Base-by-base conservation (phyloP, 78 protist genomes). In the Dictyostelium purpureum region DNA sequence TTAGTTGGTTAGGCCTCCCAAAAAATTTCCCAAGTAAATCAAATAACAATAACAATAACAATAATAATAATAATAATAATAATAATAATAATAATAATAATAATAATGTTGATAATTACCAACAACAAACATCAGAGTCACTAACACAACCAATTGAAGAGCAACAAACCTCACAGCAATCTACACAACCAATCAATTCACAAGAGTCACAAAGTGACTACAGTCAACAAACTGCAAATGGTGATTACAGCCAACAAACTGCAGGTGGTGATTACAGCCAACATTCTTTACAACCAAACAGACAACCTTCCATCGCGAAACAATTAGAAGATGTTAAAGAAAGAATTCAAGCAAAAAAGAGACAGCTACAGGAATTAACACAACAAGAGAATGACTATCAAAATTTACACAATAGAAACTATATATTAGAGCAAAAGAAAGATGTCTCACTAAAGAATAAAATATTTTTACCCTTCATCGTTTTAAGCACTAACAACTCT, bases 1-100 rank as follows among this genome's bases (percentile, higher is more conserved):
- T 97, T 77, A 24, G 70, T 31, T 97, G 98, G 98, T 57, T 79
- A 0, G 98, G 98, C 11, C 80, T 97, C 24, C 98, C 97, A 51
- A 18, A 12, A 21, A 66, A 66, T 19, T 47, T 73, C 21, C 81
- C 81, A 38, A 56, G 96, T 1, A 80, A 70, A 14, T 16, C 11
- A 6, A 33, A 70, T 16, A n/a, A 43, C 7, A 35, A 40, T 24
- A 35, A 43, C 14, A 70, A 40, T 10, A 35, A n/a, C 1, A 35
- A 40, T 42, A 35, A 70, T 5, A 69, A 21, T 24, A 35, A 70
- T 42, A 40, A 70, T n/a, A 35, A 70, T 42, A 35, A 42, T 70
- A 19, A 42, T 40, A 70, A 70, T 69, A 38, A 69, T 33, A 69
- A 38, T 69, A 69, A 69, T 69, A 69, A 69, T 69, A 71, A 71